These are phyloP conservation scores for Fusarium subglutinans DNA, from an alignment of 2,329 filamentous ascomycete genomes.

Conservation along the genomic window DNA sequence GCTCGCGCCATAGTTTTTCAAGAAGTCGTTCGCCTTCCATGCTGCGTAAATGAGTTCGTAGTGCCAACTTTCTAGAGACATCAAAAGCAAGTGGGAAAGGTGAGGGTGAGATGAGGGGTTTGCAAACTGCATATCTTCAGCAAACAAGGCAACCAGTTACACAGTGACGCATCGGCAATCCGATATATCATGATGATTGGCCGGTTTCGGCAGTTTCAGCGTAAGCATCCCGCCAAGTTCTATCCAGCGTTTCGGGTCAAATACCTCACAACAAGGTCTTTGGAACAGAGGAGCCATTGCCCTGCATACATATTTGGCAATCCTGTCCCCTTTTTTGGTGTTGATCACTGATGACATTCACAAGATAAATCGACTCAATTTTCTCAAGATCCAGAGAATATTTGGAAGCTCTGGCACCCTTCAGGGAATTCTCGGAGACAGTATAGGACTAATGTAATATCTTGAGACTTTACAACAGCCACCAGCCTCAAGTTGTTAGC, in stretches of 20 bases:
- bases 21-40: background rate
- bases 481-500: background rate
- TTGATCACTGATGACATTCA: background rate
- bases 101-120: background rate
- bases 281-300: rapidly evolving
- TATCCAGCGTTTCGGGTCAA: background rate
- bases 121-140: background rate
- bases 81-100: background rate
- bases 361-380: background rate
- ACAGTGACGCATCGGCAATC: background rate
- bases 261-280: no score
- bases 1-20: background rate
- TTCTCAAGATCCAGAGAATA: background rate
- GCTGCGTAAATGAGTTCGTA: background rate
- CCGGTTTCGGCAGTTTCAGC: no score
- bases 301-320: background rate
- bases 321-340: background rate
- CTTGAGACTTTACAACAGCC: background rate
- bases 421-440: background rate
- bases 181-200: background rate
- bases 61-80: no score
- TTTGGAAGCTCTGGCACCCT: background rate
- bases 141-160: background rate
- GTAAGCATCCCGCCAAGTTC: background rate
- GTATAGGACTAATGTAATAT: background rate